A percentile compares a stretch with the other conserved stretches of the same genome.
phyloP scores from a whole-genome alignment of 495 filamentous ascomycete species.

The Hapsidospora chrysogenum region DNA sequence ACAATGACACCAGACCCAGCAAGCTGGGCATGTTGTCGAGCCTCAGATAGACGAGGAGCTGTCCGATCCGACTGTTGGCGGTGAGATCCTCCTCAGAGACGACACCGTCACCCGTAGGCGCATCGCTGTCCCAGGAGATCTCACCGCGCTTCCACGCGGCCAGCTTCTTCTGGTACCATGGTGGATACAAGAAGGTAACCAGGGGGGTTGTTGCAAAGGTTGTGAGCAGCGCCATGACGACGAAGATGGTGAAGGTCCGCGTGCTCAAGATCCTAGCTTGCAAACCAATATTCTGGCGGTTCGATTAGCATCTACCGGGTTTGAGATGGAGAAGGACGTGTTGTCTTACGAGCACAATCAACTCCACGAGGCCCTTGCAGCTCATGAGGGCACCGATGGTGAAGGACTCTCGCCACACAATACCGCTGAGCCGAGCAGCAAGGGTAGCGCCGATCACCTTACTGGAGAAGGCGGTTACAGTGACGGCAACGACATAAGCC shows the following conservation, averaged over 20 bases:
- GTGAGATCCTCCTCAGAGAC: conserved; percentile 8
- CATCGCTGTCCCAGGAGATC: conserved; percentile 69
- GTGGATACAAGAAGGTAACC: conserved; percentile 62
- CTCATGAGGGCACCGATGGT: conserved; percentile 91
- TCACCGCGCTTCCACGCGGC: conserved; percentile 83
- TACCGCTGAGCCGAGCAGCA: conserved; percentile 58
- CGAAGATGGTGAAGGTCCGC: conserved; percentile 91
- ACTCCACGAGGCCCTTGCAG: conserved; percentile 89
- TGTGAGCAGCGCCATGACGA: conserved; percentile 89
- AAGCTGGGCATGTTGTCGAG: conserved; percentile 78
- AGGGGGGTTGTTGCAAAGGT: conserved; percentile 85
- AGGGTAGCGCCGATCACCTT: conserved; percentile 78
- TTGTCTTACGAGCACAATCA: conserved; percentile 77
- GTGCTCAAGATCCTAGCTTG: conserved; percentile 79
- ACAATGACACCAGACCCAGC: conserved; percentile 66
- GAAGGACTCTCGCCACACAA: conserved; percentile 87
- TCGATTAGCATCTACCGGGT: conserved; percentile 5
- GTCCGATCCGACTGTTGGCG: conserved; percentile 24
- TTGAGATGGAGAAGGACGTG: neutral
- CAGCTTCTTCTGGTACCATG: conserved; percentile 80
- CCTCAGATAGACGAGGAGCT: conserved; percentile 47
- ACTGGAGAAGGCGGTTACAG: conserved; percentile 64
- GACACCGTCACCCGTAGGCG: conserved; percentile 12
- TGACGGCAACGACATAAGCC: conserved; percentile 82
- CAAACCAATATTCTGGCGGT: conserved; percentile 71